These are phyloP conservation scores for Candida taoyuanica DNA, from an alignment of 805 yeast genomes.

Conservation along the genomic window DNA sequence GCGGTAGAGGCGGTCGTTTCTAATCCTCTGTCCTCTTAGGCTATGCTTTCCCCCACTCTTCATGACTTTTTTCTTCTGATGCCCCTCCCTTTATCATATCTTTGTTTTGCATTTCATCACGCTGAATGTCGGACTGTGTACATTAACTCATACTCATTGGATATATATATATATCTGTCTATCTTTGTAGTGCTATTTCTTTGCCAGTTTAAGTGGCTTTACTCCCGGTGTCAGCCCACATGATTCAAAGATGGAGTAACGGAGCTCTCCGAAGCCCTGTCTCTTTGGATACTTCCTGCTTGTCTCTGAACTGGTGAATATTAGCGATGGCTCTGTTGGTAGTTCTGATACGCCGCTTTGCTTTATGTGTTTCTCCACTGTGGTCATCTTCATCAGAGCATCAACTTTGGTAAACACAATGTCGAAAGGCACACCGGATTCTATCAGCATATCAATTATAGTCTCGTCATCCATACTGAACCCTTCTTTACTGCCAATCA, in stretches of 20 bases:
- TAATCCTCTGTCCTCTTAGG: no score
- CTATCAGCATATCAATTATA: constrained; percentile 46
- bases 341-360: constrained; percentile 37
- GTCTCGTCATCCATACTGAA: constrained; percentile 50
- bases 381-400: constrained; percentile 35
- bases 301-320: constrained; percentile 48
- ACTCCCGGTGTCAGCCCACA: constrained; percentile 38
- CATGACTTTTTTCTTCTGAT: not conserved
- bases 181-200: not conserved
- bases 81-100: not conserved
- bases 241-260: constrained; percentile 47
- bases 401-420: constrained; percentile 77
- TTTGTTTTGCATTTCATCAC: constrained; percentile 8
- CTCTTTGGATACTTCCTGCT: constrained; percentile 33
- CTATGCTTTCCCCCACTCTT: no score
- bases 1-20: constrained; percentile 25
- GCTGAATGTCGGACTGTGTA: constrained; percentile 11
- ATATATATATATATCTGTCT: no score
- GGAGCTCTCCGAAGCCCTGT: constrained; percentile 50
- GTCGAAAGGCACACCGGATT: constrained; percentile 63
- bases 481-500: constrained; percentile 60
- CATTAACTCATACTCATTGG: constrained; percentile 10
- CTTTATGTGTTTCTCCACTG: constrained; percentile 35
- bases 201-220: constrained; percentile 19
- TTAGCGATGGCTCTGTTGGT: constrained; percentile 36